These are phyloP conservation scores for Dothideomycetes sp. DNA, from an alignment of 2,329 filamentous ascomycete genomes.

Conservation along the genomic window DNA sequence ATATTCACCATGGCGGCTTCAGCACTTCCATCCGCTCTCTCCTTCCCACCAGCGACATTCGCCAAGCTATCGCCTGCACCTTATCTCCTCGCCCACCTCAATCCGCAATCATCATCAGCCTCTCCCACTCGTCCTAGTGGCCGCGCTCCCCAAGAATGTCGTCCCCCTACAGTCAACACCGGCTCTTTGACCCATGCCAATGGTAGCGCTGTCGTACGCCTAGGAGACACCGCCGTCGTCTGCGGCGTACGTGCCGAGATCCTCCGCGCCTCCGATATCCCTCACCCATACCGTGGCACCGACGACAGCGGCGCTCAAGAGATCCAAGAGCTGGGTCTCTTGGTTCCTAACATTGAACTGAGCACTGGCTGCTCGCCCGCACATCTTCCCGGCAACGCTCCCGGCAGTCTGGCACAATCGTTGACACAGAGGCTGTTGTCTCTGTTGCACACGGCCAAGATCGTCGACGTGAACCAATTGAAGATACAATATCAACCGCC, in stretches of 20 bases:
- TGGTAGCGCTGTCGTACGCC: conserved; percentile 78
- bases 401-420: conserved; percentile 70
- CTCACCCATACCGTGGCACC: conserved; percentile 42
- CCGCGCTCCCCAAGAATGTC: conserved; percentile 59
- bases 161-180: conserved; percentile 66
- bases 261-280: conserved; percentile 64
- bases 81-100: conserved; percentile 82
- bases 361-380: conserved; percentile 82
- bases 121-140: conserved; percentile 70
- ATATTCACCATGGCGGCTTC: conserved; percentile 14
- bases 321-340: conserved; percentile 50
- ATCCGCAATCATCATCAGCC: conserved; percentile 44
- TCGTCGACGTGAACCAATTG: conserved; percentile 60
- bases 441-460: conserved; percentile 60
- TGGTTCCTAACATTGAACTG: conserved; percentile 90
- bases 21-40: conserved; percentile 24
- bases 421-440: conserved; percentile 72
- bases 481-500: conserved; percentile 50
- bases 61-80: conserved; percentile 82
- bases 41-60: conserved; percentile 61
- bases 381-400: conserved; percentile 76
- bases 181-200: conserved; percentile 82
- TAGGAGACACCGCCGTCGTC: conserved; percentile 88
- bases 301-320: conserved; percentile 24
- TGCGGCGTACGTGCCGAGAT: conserved; percentile 87